Conservation (phyloP, 306 rosid genomes). For the Fragaria iinumae region DNA sequence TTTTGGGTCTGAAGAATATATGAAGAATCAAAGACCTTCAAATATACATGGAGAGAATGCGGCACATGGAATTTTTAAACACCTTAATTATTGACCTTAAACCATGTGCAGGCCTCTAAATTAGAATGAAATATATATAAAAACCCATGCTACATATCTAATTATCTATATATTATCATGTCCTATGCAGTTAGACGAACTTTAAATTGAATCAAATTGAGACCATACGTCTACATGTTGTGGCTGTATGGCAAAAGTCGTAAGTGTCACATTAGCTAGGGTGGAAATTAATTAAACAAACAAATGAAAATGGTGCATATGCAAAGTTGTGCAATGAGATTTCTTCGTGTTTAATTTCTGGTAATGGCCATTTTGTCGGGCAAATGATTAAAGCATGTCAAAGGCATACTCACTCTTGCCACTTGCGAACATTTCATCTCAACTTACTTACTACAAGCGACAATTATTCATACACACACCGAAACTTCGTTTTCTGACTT, state of each 20-base stretch:
- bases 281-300: neutral
- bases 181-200: neutral
- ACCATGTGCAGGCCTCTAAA: conserved; percentile 2
- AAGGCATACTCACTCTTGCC: neutral
- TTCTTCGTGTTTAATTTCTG: neutral
- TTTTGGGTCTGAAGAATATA: too few relatives aligned
- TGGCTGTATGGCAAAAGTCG: neutral
- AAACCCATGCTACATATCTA: neutral
- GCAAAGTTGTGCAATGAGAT: neutral
- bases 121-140: neutral
- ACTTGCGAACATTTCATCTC: neutral
- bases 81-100: neutral
- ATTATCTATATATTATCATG: neutral
- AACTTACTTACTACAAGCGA: too few relatives aligned
- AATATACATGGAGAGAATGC: neutral
- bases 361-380: neutral
- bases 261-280: neutral
- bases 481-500: too few relatives aligned
- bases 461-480: too few relatives aligned
- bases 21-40: neutral
- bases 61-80: conserved; percentile 9
- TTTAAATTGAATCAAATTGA: neutral
- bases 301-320: neutral
- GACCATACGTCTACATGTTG: neutral
- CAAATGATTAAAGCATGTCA: neutral